Conservation (phyloP, 2,329 filamentous ascomycete species). For the Fusarium concolor region DNA sequence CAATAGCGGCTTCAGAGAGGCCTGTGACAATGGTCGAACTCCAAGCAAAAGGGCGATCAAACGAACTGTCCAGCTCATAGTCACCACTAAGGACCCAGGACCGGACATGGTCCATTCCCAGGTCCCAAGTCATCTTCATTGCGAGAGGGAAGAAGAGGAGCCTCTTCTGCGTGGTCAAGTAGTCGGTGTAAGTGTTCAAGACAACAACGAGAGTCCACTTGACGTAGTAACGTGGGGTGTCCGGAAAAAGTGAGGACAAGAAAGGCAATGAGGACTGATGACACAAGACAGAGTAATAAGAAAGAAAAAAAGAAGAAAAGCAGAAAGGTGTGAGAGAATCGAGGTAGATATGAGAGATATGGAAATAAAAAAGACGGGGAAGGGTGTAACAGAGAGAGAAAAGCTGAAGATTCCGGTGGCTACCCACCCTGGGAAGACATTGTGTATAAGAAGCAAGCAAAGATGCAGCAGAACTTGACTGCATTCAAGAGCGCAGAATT, state of each 20-base stretch:
- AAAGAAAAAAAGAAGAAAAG: conserved; percentile 14
- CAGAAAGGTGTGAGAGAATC: conserved; percentile 21
- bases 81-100: conserved; percentile 45
- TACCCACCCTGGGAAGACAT: conserved; percentile 38
- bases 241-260: background rate
- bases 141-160: conserved; percentile 18
- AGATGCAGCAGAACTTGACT: conserved; percentile 38
- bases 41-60: conserved; percentile 40
- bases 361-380: conserved; percentile 25
- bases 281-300: conserved; percentile 3
- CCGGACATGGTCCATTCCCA: conserved; percentile 46
- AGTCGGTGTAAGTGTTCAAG: conserved; percentile 14
- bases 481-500: conserved; percentile 32
- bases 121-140: conserved; percentile 47
- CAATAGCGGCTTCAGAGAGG: conserved; percentile 40
- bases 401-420: conserved; percentile 39
- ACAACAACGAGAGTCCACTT: background rate
- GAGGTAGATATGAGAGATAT: conserved; percentile 29
- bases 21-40: conserved; percentile 44
- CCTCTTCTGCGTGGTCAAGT: conserved; percentile 15
- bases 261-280: background rate
- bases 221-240: background rate
- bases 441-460: conserved; percentile 45
- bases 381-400: conserved; percentile 23
- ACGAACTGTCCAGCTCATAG: conserved; percentile 36